These are phyloP conservation scores for Flaveria sonorensis DNA, from an alignment of 129 eudicot species.

Conservation along the genomic window DNA sequence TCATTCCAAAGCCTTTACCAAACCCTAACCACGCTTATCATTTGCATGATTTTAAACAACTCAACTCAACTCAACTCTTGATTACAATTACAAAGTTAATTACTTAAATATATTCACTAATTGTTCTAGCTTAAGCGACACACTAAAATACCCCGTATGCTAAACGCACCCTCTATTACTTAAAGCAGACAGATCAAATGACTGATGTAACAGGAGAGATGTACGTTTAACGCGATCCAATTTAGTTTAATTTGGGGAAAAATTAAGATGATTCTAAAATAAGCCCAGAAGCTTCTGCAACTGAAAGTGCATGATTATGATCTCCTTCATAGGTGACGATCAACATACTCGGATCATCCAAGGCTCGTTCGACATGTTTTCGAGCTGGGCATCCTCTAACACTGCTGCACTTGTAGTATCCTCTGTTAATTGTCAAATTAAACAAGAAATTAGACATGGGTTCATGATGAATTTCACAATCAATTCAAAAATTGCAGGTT, in stretches of 20 bases:
- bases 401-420: conserved; percentile 94
- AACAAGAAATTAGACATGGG: no score
- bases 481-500: no score
- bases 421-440: conserved; percentile 55
- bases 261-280: conserved; percentile 78
- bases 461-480: no score
- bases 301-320: conserved; percentile 71
- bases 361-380: conserved; percentile 84
- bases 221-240: no score
- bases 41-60: no score
- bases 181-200: no score
- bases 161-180: no score
- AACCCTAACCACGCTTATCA: conserved; percentile 13
- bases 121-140: neutral
- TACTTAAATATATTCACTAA: conserved; percentile 1
- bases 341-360: conserved; percentile 84
- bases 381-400: conserved; percentile 96
- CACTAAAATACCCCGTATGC: no score
- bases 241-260: conserved; percentile 6
- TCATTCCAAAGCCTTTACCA: conserved; percentile 37
- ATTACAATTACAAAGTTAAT: neutral
- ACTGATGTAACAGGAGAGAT: no score
- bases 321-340: conserved; percentile 92
- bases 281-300: conserved; percentile 56
- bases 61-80: conserved; percentile 8